phyloP scores from a whole-genome alignment of 805 yeast species.

The Ogataea nonfermentans region DNA sequence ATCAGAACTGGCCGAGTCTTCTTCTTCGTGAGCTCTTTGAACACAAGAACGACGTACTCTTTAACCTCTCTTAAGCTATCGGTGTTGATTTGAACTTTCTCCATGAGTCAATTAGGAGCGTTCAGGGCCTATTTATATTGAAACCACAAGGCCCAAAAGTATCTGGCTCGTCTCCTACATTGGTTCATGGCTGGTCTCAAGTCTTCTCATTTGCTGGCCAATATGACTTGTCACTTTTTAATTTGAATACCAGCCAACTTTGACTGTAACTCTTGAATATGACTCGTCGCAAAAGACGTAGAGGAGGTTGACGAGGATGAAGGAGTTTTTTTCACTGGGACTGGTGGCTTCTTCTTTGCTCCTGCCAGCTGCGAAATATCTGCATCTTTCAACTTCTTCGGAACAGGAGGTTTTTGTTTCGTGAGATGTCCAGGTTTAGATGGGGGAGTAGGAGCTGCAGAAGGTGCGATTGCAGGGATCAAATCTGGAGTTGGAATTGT shows the following conservation, averaged over 20 bases:
- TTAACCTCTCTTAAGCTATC: constrained; percentile 13
- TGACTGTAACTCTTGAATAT: constrained; percentile 33
- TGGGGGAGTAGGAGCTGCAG: constrained; percentile 14
- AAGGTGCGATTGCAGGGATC: constrained; percentile 1
- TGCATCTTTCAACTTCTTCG: constrained; percentile 3
- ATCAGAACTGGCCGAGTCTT: constrained; percentile 23
- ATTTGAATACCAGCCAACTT: constrained; percentile 28
- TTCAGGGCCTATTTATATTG: constrained; percentile 3
- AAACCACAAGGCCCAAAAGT: not conserved
- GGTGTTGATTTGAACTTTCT: constrained; percentile 14
- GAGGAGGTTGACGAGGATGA: constrained; percentile 12
- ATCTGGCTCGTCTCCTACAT: not conserved
- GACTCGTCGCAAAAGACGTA: constrained; percentile 10
- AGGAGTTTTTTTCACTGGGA: constrained; percentile 18
- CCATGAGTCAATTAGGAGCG: not conserved
- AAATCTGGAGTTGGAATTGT: constrained; percentile 1
- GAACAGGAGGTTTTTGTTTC: constrained; percentile 13
- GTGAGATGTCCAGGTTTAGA: constrained; percentile 16
- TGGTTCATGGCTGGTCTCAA: constrained; percentile 3
- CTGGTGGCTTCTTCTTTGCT: constrained; percentile 11
- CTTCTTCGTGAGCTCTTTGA: constrained; percentile 24
- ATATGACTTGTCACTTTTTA: constrained; percentile 10
- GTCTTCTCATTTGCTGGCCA: not conserved
- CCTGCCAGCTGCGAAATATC: constrained; percentile 1
- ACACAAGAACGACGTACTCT: constrained; percentile 17